Evolutionary conservation across 2,329 filamentous ascomycete genomes (phyloP).

Genomic region (Phaeosphaeriaceae sp.): DNA sequence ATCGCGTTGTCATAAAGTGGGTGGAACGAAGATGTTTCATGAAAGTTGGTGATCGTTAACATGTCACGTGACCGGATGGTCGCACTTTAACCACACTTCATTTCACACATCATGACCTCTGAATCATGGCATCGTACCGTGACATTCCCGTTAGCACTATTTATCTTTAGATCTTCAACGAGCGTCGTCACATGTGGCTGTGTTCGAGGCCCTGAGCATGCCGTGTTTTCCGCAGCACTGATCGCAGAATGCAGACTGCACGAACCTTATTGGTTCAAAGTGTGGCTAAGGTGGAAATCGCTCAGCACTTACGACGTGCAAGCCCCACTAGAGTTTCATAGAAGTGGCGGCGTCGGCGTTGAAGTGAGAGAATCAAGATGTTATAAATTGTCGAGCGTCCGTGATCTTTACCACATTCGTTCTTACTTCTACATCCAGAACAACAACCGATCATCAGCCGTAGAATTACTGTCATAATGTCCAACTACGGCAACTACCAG

Average conservation of each 20-base stretch:
- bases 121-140: background rate
- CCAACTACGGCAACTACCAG: conserved; percentile 13
- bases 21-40: no score
- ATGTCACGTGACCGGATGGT: no score
- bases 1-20: no score
- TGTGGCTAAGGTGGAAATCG: conserved; percentile 2
- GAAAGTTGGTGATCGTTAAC: no score
- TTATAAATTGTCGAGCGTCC: background rate
- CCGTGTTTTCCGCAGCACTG: conserved; percentile 3
- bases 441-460: background rate
- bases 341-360: conserved; percentile 2
- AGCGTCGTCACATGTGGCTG: background rate
- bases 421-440: background rate
- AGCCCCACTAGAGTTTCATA: background rate
- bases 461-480: conserved; percentile 10
- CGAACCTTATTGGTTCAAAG: background rate
- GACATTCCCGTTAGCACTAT: background rate
- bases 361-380: background rate
- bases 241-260: background rate
- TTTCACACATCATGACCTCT: background rate
- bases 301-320: background rate
- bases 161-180: background rate
- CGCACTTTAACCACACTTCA: no score
- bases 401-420: background rate
- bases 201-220: background rate